Conservation (phyloP, 305 asterid species). For the Rubia occidens region DNA sequence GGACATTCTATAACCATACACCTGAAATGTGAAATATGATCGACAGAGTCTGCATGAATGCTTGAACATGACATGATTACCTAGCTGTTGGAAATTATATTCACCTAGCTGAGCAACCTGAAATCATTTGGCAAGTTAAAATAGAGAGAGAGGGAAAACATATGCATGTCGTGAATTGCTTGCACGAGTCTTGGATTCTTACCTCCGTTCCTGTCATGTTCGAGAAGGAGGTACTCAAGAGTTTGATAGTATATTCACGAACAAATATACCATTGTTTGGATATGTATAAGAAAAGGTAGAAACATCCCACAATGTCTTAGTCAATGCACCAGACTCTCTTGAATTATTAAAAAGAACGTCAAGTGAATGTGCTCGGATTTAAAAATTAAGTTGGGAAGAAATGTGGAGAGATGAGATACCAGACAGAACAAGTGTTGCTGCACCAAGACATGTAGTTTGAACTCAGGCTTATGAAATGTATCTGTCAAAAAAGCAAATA, state of each 20-base stretch:
- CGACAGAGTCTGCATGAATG: background rate
- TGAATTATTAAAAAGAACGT: conserved; percentile 22
- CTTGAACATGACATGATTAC: no score
- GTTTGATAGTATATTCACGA: conserved; percentile 83
- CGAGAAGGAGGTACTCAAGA: conserved; percentile 81
- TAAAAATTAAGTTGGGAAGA: background rate
- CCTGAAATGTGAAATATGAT: conserved; percentile 28
- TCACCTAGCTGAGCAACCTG: conserved; percentile 75
- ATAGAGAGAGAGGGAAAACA: background rate
- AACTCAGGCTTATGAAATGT: conserved; percentile 97
- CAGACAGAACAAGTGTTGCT: conserved; percentile 80
- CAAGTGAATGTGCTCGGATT: background rate
- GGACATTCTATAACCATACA: conserved; percentile 82
- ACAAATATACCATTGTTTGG: conserved; percentile 59
- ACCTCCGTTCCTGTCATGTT: conserved; percentile 92
- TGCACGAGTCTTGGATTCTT: conserved; percentile 10
- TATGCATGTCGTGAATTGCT: background rate
- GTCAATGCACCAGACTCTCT: conserved; percentile 66
- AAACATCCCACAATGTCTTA: conserved; percentile 88
- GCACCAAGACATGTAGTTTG: conserved; percentile 79
- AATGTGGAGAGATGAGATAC: conserved; percentile 30
- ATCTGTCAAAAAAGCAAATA: conserved; percentile 83
- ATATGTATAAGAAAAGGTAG: conserved; percentile 55
- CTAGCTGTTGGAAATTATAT: no score
- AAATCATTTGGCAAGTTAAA: conserved; percentile 13